Conservation (phyloP, 2,329 filamentous ascomycete species). For the Colletotrichum kahawae region DNA sequence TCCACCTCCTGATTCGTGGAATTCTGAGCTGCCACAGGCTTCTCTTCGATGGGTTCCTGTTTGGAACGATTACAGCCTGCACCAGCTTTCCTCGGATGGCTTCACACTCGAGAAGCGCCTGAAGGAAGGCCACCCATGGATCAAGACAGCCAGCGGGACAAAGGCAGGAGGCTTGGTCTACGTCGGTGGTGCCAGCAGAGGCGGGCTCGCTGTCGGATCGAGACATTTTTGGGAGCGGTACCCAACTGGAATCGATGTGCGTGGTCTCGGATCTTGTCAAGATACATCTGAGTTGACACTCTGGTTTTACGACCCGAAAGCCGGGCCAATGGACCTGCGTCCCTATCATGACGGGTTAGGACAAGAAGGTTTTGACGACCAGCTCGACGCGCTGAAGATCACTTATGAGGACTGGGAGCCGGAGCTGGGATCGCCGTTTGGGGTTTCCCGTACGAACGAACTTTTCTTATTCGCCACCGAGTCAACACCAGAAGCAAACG, state of each 20-base stretch:
- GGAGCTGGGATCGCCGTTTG: constrained; percentile 60
- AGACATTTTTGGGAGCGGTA: constrained; percentile 69
- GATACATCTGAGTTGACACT: constrained; percentile 59
- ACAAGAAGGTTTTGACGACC: constrained; percentile 58
- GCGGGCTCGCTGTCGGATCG: constrained; percentile 63
- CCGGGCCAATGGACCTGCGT: constrained; percentile 59
- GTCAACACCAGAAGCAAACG: constrained; percentile 53
- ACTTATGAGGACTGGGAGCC: constrained; percentile 68
- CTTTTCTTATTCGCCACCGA: constrained; percentile 58
- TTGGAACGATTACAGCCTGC: constrained; percentile 63
- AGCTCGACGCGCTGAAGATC: constrained; percentile 65
- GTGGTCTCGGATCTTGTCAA: constrained; percentile 46
- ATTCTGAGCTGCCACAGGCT: constrained; percentile 44
- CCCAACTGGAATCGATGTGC: constrained; percentile 62
- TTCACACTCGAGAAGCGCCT: constrained; percentile 68
- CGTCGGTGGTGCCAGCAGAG: constrained; percentile 58
- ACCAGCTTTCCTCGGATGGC: constrained; percentile 63
- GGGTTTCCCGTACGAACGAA: constrained; percentile 63
- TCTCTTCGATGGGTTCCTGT: constrained; percentile 60
- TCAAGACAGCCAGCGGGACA: constrained; percentile 61
- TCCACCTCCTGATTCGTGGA: constrained; percentile 50
- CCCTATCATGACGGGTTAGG: constrained; percentile 64
- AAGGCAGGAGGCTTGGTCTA: constrained; percentile 62
- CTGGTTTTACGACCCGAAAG: constrained; percentile 65
- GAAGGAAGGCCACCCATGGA: constrained; percentile 60